Evolutionary conservation across 306 rosid genomes (phyloP).

Genomic region (Argentina anserina): DNA sequence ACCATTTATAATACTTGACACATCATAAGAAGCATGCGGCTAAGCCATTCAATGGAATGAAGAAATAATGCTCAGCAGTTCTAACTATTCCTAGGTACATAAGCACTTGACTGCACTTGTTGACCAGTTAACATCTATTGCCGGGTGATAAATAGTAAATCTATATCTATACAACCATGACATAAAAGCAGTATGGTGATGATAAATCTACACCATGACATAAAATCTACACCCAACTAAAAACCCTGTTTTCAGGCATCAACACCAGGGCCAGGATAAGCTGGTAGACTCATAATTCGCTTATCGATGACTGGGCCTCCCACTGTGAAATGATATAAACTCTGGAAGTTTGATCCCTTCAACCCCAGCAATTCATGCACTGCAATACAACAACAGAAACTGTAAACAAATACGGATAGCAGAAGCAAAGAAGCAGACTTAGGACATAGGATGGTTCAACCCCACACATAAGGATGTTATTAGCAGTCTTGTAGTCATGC

Average conservation of each 20-base stretch:
- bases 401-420: not conserved
- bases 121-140: not conserved
- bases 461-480: not conserved
- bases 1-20: not conserved
- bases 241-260: conserved; percentile 44
- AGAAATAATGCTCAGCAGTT: not conserved
- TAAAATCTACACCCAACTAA: not conserved
- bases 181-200: too few species aligned
- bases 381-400: conserved; percentile 35
- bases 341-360: conserved; percentile 73
- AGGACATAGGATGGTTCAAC: not conserved
- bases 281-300: conserved; percentile 89
- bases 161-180: not conserved
- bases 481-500: not conserved
- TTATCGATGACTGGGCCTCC: conserved; percentile 85
- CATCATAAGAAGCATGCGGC: not conserved
- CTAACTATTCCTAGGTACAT: not conserved
- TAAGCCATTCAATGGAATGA: not conserved
- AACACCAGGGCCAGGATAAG: conserved; percentile 79
- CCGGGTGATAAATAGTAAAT: not conserved
- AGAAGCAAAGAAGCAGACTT: not conserved
- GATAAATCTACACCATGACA: too few species aligned
- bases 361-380: conserved; percentile 85
- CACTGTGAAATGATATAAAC: conserved; percentile 88
- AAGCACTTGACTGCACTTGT: not conserved